Evolutionary conservation across 495 filamentous ascomycete species (phyloP), one percentile per base, ranked within the genome.

Genomic region (Pyronema domesticum): DNA sequence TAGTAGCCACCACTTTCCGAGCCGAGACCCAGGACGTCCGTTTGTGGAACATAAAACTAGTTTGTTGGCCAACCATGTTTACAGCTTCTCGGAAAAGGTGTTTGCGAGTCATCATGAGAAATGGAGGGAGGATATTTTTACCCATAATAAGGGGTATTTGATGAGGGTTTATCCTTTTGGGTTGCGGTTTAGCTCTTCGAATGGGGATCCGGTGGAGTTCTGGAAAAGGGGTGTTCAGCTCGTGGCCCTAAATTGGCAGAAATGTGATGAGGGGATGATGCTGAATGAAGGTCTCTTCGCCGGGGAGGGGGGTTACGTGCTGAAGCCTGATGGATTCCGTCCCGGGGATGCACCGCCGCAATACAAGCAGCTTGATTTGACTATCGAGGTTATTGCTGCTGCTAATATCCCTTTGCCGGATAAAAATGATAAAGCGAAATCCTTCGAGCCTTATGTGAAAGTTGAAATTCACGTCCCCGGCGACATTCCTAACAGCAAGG

Each of bases 161-260:
- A 94, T 95, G 87, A 78, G 89, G 0, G 81, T 86, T 0, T 95
- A 94, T 58, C 89, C 89, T 0, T 83, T 80, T 6, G 86, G 86
- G 2, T 73, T 86, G 55, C 80, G 89, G 1, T 80, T 96, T 51
- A 73, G 73, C 47, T 93, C 86, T 3, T 86, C 86, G 0, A 96
- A 95, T 61, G 74, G 86, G 8, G 85, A 95, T 59, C 88, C 89
- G 0, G 73, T 76, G 1, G 70, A 79, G 35, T 89, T 86, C 71
- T 95, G 89, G 89, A 73, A 84, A 3, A 80, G 84, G 56, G 89
- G 89, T 8, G 83, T 91, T 3, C 89, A 96, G 69, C 80, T 95
- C 44, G 86, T 93, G 0, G 89, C 89, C 1, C 72, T 95, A 40
- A 96, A 95, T 68, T 96, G 89, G 89, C 89, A 96, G 61, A 81